A percentile compares a stretch with the other conserved stretches of the same genome.
Conservation (phyloP, 1,284 basidiomycete species). For the Malassezia psittaci region DNA sequence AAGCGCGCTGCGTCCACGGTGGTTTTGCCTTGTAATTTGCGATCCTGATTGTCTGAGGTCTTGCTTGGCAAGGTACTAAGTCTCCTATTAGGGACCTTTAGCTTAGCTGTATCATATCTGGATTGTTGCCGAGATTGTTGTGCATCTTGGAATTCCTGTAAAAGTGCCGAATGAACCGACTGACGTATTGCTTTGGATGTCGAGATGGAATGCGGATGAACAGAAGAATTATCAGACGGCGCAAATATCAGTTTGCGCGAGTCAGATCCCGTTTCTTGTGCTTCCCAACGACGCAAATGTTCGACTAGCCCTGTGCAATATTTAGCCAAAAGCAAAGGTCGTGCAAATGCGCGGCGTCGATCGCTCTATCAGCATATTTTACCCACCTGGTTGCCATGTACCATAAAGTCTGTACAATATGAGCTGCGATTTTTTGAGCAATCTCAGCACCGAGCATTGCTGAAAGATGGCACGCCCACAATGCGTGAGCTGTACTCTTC, state of each 20-base stretch:
- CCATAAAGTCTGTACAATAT: slow-evolving; percentile 11
- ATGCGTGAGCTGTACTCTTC: not conserved
- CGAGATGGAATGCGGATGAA: not conserved
- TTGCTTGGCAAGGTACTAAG: too few relatives aligned
- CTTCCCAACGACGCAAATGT: not conserved
- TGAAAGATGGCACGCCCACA: slow-evolving; percentile 5
- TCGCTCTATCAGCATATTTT: not conserved
- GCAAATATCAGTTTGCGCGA: not conserved
- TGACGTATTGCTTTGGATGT: slow-evolving; percentile 4
- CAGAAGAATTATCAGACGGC: too few relatives aligned
- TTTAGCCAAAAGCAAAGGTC: slow-evolving; percentile 3
- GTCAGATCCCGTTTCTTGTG: not conserved
- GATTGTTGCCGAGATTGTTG: not conserved
- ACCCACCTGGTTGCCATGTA: slow-evolving; percentile 11
- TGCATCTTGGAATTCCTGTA: not conserved
- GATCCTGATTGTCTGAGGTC: too few relatives aligned
- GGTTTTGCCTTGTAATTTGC: too few relatives aligned
- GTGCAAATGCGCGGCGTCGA: slow-evolving; percentile 2
- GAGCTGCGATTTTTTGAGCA: not conserved
- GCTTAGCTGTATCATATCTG: not conserved
- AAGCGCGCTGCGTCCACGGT: slow-evolving; percentile 11
- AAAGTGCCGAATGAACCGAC: not conserved
- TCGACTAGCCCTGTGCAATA: not conserved
- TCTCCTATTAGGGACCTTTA: not conserved
- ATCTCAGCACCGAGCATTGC: slow-evolving; percentile 8